These are phyloP conservation scores for Rosa chinensis DNA, from an alignment of 306 rosid genomes.

Conservation along the genomic window DNA sequence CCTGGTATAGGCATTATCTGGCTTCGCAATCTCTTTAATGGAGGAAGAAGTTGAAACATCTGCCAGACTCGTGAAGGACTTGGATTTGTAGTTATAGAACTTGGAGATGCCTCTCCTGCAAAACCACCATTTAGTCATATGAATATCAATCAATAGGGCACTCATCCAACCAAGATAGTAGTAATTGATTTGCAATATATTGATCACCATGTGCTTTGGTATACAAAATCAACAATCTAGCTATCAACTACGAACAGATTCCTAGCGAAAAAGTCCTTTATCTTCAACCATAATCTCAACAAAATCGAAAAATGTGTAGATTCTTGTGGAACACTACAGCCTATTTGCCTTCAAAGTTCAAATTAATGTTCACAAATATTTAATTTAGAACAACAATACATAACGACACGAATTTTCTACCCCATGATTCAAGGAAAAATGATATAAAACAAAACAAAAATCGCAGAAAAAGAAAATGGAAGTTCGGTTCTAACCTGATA, in stretches of 20 bases:
- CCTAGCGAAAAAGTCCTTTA: too few species aligned
- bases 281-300: too few species aligned
- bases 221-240: too few species aligned
- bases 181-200: too few species aligned
- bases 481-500: conserved; percentile 42
- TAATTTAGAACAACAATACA: neutral
- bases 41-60: conserved; percentile 52
- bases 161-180: neutral
- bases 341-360: neutral
- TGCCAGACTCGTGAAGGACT: conserved; percentile 66
- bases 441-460: neutral
- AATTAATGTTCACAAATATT: neutral
- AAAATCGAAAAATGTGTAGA: too few species aligned
- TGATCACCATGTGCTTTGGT: neutral
- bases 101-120: conserved; percentile 85
- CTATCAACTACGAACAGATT: too few species aligned
- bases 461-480: neutral
- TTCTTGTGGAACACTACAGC: too few species aligned
- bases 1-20: conserved; percentile 75
- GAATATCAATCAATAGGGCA: neutral
- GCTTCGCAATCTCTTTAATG: conserved; percentile 63
- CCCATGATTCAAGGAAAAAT: neutral
- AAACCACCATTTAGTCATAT: neutral
- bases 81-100: conserved; percentile 75
- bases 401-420: neutral